phyloP scores from a whole-genome alignment of 257 asterid species.

The Jacaranda copaia region DNA sequence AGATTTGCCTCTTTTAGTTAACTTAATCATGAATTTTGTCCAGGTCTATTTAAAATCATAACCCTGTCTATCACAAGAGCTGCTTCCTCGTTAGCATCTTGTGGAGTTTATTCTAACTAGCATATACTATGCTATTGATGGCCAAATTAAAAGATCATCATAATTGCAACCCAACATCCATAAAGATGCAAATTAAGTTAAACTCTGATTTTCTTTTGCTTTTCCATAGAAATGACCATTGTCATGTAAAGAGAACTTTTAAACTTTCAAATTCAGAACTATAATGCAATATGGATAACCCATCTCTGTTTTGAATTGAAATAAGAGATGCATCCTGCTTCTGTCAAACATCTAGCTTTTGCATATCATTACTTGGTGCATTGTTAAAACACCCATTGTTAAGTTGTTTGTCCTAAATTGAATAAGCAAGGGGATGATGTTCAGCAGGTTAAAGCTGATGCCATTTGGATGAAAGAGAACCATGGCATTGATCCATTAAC shows the following conservation, averaged over 20 bases:
- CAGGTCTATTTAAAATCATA: neutral
- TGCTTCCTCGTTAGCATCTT: neutral
- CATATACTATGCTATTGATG: neutral
- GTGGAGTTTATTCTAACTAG: neutral
- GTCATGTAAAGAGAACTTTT: neutral
- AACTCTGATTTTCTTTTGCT: neutral
- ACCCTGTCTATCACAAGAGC: neutral
- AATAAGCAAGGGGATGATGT: neutral
- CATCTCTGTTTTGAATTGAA: neutral
- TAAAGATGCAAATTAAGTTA: neutral
- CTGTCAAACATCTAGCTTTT: neutral
- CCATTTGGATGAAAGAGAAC: slow-evolving; percentile 5
- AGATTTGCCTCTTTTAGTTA: neutral
- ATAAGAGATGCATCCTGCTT: neutral
- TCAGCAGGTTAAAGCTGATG: neutral
- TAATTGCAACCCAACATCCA: neutral
- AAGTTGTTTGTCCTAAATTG: neutral
- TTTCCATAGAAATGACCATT: neutral
- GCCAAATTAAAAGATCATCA: neutral
- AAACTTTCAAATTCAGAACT: neutral
- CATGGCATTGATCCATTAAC: neutral
- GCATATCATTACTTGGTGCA: neutral
- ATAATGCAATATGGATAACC: neutral
- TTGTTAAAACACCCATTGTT: neutral
- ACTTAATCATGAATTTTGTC: neutral